These are phyloP conservation scores for Pyrus pyrifolia DNA, from an alignment of 306 rosid species.

Conservation along the genomic window DNA sequence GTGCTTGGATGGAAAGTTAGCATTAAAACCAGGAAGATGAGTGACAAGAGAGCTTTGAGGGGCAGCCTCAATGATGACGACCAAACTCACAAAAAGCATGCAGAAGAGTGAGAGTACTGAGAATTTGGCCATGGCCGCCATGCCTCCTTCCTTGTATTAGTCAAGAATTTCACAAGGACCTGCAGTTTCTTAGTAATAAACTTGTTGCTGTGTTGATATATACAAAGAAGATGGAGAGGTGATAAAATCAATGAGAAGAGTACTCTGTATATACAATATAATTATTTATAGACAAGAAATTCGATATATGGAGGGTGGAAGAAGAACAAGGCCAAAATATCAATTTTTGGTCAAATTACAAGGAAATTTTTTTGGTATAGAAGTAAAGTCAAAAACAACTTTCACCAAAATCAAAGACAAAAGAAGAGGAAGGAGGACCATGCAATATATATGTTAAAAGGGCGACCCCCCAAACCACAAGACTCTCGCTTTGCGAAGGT, in stretches of 20 bases:
- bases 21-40: conserved; percentile 37
- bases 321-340: too few species aligned
- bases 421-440: too few species aligned
- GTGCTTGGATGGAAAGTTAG: conserved; percentile 34
- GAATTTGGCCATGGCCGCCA: conserved; percentile 6
- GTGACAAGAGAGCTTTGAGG: conserved; percentile 27
- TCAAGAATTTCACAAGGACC: neutral
- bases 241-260: conserved; percentile 5
- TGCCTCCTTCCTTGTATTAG: neutral
- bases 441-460: too few species aligned
- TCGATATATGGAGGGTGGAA: neutral
- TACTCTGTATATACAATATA: too few species aligned
- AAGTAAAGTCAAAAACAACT: too few species aligned
- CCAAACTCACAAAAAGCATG: conserved; percentile 1
- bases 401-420: too few species aligned
- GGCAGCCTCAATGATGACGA: conserved; percentile 15
- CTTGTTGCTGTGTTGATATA: neutral
- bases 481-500: too few species aligned
- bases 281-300: neutral
- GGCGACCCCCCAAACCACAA: too few species aligned
- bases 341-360: too few species aligned
- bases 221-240: neutral
- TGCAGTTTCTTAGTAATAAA: neutral
- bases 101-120: neutral
- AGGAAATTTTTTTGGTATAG: too few species aligned